Base-by-base conservation (phyloP, 1,284 basidiomycete genomes). In the Tilletia setariae region DNA sequence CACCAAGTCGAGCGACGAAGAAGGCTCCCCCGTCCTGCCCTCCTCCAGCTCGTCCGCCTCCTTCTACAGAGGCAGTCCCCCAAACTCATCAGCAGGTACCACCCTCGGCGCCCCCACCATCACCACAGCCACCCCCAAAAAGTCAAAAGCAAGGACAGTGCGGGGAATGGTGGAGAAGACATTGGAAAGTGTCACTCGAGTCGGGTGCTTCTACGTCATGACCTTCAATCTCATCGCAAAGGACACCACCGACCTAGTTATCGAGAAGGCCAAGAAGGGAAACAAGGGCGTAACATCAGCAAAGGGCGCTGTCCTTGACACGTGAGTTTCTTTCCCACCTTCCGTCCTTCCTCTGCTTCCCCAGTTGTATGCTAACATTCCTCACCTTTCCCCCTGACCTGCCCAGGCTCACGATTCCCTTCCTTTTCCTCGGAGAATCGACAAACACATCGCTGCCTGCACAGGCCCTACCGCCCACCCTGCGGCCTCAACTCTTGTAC, bases 191-290 rank as follows among this genome's bases (percentile, higher is more conserved):
- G 76, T 76, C 3, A 78, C 75, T 65, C 67, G 75, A 6, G 71
- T 79, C 61, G 78, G 78, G n/a, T 79, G 78, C 67, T 79, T 77
- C 70, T 79, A 79, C 56, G 68, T 70, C 49, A 73, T 77, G 61
- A 72, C 67, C 16, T 78, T 77, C 72, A 72, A 73, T 0, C 71
- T 78, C 1, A 67, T 74, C 53, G 44, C 28, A 28, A 23, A 28
- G 67, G 71, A 19, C 62, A 43, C 32, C 19, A 16, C 21, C 25
- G 40, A 35, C 51, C 7, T 30, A 62, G 66, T n/a, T 16, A 30
- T 40, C 35, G 69, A 35, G 21, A 67, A 67, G 65, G 32, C 63
- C 11, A 35, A 35, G 16, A 61, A 61, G 56, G 16, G 16, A 19
- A 4, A 15, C 30, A 61, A 61, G 56, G n/a, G n/a, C 4, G 46